Evolutionary conservation across 495 filamentous ascomycete species (phyloP), one percentile per base, ranked within the genome.

Genomic region (Penicillium goetzii): DNA sequence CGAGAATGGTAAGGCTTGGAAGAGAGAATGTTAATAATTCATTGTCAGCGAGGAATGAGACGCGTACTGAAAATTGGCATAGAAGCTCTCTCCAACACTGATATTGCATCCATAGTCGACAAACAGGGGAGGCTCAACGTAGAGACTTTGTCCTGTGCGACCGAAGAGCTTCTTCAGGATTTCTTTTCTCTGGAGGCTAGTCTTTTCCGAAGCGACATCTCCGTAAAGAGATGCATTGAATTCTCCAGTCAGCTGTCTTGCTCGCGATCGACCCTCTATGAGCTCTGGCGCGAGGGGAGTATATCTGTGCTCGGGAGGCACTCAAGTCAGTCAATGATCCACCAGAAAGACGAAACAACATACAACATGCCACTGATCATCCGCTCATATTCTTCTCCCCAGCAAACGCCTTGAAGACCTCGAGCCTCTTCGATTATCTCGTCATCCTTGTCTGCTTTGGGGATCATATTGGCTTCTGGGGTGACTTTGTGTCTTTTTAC

Each of bases 311-410:
- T 32, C 10, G 6, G 15, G 1, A 7, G 14, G 9, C 25, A 19
- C 14, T 1, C 30, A 32, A 0, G 21, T 36, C 23, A 33, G 28
- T 34, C 17, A 36, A 34, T 21, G 9, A 32, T 15, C 28, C n/a
- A 12, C 3, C 2, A 52, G 30, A 28, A 33, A 47, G 9, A 26
- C 10, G 54, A 25, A 2, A 32, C n/a, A 15, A 65, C 70, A 52
- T 68, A 81, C 78, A 79, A 61, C 78, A 82, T 80, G 4, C 80
- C 79, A 1, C 78, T 80, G n/a, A 83, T 78, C 81, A 84, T 84
- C 26, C 77, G 74, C 66, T 82, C 80, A 58, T 80, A 82, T 40
- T 82, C 76, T 12, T 80, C 76, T 51, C 79, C 52, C 52, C 52
- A 55, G 19, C 52, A 55, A 36, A 55, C 19, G 17, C 28, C 30